Conservation (phyloP, 352 stramenopile genomes). For the Phytophthora macrochlamydospora region DNA sequence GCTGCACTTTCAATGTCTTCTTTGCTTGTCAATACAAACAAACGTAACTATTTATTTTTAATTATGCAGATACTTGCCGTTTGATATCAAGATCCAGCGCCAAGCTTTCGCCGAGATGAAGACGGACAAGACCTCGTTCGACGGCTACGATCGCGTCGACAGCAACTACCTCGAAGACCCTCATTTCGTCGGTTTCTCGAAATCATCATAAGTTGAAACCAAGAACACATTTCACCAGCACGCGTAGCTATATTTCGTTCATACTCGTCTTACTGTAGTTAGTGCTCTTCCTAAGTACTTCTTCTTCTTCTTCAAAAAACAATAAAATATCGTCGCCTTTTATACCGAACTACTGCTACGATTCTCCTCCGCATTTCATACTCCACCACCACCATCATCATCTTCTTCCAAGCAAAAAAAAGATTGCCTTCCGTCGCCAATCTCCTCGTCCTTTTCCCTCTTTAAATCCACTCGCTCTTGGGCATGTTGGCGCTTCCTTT, state of each 20-base stretch:
- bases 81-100: slow-evolving; percentile 77
- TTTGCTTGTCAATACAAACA: slow-evolving; percentile 1
- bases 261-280: slow-evolving; percentile 39
- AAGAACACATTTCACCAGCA: slow-evolving; percentile 1
- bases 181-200: slow-evolving; percentile 62
- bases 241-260: slow-evolving; percentile 25
- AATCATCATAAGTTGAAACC: neutral
- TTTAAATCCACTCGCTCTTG: slow-evolving; percentile 59
- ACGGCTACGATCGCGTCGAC: slow-evolving; percentile 61
- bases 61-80: slow-evolving; percentile 61
- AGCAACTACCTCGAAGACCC: slow-evolving; percentile 65
- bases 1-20: neutral
- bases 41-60: slow-evolving; percentile 5
- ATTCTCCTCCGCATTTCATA: slow-evolving; percentile 18
- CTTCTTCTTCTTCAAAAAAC: slow-evolving; percentile 22
- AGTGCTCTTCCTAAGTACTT: slow-evolving; percentile 39
- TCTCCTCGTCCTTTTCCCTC: slow-evolving; percentile 9
- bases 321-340: slow-evolving; percentile 45
- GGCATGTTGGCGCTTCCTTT: slow-evolving; percentile 42
- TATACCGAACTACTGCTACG: slow-evolving; percentile 44
- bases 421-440: slow-evolving; percentile 28
- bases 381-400: slow-evolving; percentile 1
- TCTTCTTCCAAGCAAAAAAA: too few species aligned
- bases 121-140: slow-evolving; percentile 66
- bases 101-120: slow-evolving; percentile 80